Evolutionary conservation across 2,329 filamentous ascomycete genomes (phyloP).

Genomic region (Colletotrichum brevisporum): DNA sequence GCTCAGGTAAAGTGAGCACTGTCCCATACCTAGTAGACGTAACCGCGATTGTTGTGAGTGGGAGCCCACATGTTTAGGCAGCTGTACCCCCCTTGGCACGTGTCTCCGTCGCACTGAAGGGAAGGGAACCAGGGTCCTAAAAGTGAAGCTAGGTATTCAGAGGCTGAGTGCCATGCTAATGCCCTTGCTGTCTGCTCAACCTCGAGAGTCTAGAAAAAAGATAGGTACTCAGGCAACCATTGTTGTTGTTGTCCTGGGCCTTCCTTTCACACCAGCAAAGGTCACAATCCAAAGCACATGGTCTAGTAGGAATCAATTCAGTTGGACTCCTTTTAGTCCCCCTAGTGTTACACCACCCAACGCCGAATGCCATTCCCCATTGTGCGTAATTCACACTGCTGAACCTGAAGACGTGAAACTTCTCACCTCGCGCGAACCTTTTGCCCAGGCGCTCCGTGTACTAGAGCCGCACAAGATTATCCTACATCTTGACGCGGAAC

Average conservation of each 20-base stretch:
- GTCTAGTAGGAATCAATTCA: background rate
- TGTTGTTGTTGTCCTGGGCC: no score
- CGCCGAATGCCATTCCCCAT: background rate
- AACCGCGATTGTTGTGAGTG: no score
- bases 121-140: no score
- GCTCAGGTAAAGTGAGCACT: no score
- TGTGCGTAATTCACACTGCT: background rate
- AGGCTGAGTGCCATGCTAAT: no score
- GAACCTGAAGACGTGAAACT: background rate
- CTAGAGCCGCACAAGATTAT: background rate
- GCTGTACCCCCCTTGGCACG: background rate
- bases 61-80: background rate
- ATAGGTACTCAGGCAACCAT: no score
- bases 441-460: background rate
- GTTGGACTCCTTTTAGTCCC: background rate
- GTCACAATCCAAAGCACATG: no score
- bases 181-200: no score
- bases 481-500: constrained; percentile 71
- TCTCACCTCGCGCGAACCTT: background rate
- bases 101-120: background rate
- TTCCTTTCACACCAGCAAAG: no score
- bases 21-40: no score
- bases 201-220: no score
- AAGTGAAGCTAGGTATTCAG: background rate
- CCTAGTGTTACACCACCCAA: constrained; percentile 1